phyloP scores from a whole-genome alignment of 2,329 filamentous ascomycete species.

The Penicillium paneum region DNA sequence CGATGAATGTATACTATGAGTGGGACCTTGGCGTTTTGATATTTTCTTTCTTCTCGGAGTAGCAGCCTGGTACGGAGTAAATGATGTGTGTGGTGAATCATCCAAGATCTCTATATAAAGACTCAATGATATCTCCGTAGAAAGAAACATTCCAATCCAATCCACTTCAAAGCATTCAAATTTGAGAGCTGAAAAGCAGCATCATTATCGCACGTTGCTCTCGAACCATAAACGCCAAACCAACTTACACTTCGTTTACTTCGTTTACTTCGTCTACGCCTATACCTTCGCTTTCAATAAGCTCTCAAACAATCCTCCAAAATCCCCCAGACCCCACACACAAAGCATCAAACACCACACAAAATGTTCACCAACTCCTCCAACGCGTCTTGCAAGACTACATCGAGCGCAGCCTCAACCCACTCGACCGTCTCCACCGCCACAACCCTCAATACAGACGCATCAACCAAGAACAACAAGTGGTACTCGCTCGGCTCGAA shows the following conservation, averaged over 20 bases:
- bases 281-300: not conserved
- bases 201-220: not conserved
- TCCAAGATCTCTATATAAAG: slow-evolving; percentile 5
- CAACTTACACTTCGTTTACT: not conserved
- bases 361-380: slow-evolving; percentile 14
- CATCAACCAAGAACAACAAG: slow-evolving; percentile 15
- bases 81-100: not conserved
- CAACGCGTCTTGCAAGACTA: slow-evolving; percentile 11
- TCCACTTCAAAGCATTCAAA: not conserved
- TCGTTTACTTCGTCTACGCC: not conserved
- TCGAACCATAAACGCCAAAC: not conserved
- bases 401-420: slow-evolving; percentile 19
- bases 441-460: slow-evolving; percentile 24
- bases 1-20: not conserved
- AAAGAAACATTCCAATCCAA: not conserved
- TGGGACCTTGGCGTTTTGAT: not conserved
- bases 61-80: not conserved
- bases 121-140: not conserved
- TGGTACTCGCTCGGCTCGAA: slow-evolving; percentile 21
- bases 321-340: not conserved
- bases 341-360: not conserved
- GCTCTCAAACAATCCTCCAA: not conserved
- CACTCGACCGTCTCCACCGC: slow-evolving; percentile 25
- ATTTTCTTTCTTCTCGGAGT: not conserved
- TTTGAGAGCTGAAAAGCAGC: not conserved